Evolutionary conservation across 2,329 filamentous ascomycete species (phyloP), one percentile per base, ranked within the genome.

Genomic region (Juglanconis sp.): DNA sequence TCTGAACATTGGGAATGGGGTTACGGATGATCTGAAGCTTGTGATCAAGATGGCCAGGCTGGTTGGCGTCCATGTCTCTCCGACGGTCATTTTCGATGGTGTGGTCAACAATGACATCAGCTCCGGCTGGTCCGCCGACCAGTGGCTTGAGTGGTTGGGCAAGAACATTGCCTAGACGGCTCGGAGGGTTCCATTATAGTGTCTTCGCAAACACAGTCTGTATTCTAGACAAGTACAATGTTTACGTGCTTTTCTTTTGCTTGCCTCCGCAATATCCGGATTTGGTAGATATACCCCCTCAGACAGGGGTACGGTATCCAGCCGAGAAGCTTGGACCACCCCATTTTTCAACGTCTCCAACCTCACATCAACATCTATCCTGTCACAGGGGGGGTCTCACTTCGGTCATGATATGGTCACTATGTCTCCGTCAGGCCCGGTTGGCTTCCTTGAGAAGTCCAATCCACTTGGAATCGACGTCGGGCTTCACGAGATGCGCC

Each of bases 11-110:
- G 93, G 94, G 0, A 97, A 98, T 72, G 79, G 79, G 59, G 88
- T 96, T 55, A 97, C 93, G 31, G 83, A 89, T 71, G 92, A 96
- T 73, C 74, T 97, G 58, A 97, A 96, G 80, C 75, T 91, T 53
- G 78, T 94, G 68, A 86, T 94, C 63, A 96, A 93, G 82, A 88
- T 88, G 73, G 84, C 91, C 68, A 80, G 94, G 48, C 76, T 95
- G 66, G 83, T 90, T 8, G 90, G 93, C 11, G 86, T 96, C 48
- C 94, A 98, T 77, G 91, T 97, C 46, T 94, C 91, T 47, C 94
- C 94, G 1, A 97, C 93, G 0, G 92, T 94, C 24, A 81, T 96
- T 53, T 93, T 96, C 73, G 87, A 98, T 74, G 92, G 93, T 0
- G 84, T 96, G 31, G 87, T 96, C 53, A 90, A 90, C 69, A 86